Percentiles rank a stretch among this genome's conserved stretches.
Conservation (phyloP, 2,329 filamentous ascomycete species). For the Fusarium albosuccineum region DNA sequence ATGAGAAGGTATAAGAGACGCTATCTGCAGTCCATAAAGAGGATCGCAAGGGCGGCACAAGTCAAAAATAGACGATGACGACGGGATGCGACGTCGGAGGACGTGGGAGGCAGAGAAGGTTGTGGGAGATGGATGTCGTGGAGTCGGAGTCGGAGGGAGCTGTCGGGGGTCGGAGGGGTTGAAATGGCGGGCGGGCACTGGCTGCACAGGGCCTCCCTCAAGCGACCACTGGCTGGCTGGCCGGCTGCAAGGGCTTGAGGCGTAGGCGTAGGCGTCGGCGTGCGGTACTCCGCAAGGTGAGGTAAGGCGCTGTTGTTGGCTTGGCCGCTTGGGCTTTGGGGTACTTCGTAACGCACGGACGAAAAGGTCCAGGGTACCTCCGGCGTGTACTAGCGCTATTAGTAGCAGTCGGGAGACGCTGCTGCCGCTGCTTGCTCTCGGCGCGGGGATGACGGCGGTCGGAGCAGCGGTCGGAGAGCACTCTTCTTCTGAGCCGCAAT, state of each 20-base stretch:
- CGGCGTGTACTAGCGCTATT: slow-evolving; percentile 36
- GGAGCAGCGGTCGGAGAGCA: slow-evolving; percentile 24
- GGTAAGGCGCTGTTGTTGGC: slow-evolving; percentile 12
- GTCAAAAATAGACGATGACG: slow-evolving; percentile 8
- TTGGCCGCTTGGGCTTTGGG: slow-evolving; percentile 35
- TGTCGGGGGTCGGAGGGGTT: slow-evolving; percentile 42
- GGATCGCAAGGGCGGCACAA: slow-evolving; percentile 16
- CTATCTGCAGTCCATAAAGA: slow-evolving; percentile 44
- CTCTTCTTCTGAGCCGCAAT: slow-evolving; percentile 30
- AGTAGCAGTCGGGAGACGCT: slow-evolving; percentile 37
- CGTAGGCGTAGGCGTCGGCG: slow-evolving; percentile 18
- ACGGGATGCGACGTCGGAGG: slow-evolving; percentile 30
- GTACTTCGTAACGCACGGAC: slow-evolving; percentile 39
- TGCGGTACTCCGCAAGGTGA: slow-evolving; percentile 30
- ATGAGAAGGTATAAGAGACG: slow-evolving; percentile 10
- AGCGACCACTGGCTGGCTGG: slow-evolving; percentile 28
- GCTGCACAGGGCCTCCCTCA: slow-evolving; percentile 34
- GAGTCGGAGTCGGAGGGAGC: slow-evolving; percentile 44
- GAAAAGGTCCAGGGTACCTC: slow-evolving; percentile 38
- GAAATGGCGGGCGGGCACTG: slow-evolving; percentile 47
- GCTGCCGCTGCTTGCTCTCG: slow-evolving; percentile 22
- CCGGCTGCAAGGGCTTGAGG: slow-evolving; percentile 36
- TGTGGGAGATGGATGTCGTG: slow-evolving; percentile 41
- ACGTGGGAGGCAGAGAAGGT: slow-evolving; percentile 39
- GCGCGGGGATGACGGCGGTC: slow-evolving; percentile 33